Percentiles rank a stretch among this genome's conserved stretches.
Evolutionary conservation across 1,139 yeast species (phyloP).

Genomic region (Yamadazyma spencermartinsiae): DNA sequence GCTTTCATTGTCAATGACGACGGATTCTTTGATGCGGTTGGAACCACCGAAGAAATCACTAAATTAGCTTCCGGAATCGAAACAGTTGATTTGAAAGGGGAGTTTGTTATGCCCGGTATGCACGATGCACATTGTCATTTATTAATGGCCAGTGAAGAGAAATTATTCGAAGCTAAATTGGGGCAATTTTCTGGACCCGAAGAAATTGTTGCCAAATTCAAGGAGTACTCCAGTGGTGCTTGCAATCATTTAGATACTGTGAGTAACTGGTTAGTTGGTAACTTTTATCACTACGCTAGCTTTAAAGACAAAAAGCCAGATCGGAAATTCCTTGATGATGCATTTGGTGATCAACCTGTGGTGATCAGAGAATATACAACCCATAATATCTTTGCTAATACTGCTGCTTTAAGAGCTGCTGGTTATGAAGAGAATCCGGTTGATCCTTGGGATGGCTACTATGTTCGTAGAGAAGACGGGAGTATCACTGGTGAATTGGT

Average conservation of each 20-base stretch:
- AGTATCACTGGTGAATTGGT: conserved; percentile 24
- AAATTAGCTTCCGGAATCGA: conserved; percentile 9
- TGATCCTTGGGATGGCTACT: conserved; percentile 25
- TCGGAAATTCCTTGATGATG: conserved; percentile 22
- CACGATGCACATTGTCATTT: conserved; percentile 23
- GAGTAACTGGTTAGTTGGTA: conserved; percentile 23
- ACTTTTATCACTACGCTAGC: conserved; percentile 22
- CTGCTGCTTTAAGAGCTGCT: conserved; percentile 24
- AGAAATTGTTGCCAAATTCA: conserved; percentile 15
- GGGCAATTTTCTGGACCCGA: conserved; percentile 13
- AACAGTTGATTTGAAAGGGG: conserved; percentile 20
- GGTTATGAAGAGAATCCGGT: conserved; percentile 23
- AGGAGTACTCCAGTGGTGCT: conserved; percentile 9
- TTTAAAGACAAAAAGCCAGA: conserved; percentile 23
- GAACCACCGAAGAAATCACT: conserved; percentile 17
- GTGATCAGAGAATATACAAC: conserved; percentile 23
- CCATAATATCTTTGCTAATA: conserved; percentile 23
- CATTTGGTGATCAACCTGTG: conserved; percentile 25
- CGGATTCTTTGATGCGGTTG: conserved; percentile 19
- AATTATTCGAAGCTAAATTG: conserved; percentile 16
- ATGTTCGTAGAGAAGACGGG: conserved; percentile 22
- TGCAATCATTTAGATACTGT: conserved; percentile 15
- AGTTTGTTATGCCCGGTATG: conserved; percentile 25
- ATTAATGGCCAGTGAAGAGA: conserved; percentile 17
- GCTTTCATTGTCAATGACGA: conserved; percentile 21